Conservation (phyloP, 1,139 yeast genomes). For the Sugiyamaella novakii region DNA sequence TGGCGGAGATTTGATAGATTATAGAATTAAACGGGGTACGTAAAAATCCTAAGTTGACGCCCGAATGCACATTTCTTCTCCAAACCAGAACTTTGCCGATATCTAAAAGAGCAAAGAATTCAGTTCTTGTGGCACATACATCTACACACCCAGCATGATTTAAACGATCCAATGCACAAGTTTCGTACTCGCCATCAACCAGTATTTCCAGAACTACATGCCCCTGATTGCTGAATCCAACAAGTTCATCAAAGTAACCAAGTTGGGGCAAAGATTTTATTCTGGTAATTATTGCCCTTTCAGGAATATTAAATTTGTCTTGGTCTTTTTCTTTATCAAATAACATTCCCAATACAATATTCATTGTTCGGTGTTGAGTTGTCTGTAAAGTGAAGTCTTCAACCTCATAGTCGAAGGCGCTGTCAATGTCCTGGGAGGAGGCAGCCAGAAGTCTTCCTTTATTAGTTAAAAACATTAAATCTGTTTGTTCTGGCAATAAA, state of each 20-base stretch:
- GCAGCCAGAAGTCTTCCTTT: background rate
- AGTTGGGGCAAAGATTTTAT: background rate
- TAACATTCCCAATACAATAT: background rate
- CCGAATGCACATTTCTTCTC: background rate
- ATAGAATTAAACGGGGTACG: no score
- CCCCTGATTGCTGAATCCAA: constrained; percentile 4
- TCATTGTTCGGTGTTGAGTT: background rate
- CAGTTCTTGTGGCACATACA: constrained; percentile 2
- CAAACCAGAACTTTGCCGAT: background rate
- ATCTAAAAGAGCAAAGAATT: background rate
- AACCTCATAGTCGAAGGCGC: background rate
- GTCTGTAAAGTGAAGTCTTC: background rate
- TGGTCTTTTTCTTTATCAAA: background rate
- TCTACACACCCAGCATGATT: constrained; percentile 2
- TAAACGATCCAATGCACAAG: background rate
- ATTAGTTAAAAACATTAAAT: background rate
- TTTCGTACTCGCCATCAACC: background rate
- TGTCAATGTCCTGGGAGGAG: background rate
- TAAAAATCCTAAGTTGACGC: no score
- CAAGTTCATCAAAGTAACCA: constrained; percentile 3
- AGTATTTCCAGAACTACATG: background rate
- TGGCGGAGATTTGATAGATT: background rate
- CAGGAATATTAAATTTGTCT: no score
- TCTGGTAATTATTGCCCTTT: background rate
- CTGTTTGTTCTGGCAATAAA: no score